phyloP scores from a whole-genome alignment of 2,329 filamentous ascomycete species.

The Trichophyton equinum region DNA sequence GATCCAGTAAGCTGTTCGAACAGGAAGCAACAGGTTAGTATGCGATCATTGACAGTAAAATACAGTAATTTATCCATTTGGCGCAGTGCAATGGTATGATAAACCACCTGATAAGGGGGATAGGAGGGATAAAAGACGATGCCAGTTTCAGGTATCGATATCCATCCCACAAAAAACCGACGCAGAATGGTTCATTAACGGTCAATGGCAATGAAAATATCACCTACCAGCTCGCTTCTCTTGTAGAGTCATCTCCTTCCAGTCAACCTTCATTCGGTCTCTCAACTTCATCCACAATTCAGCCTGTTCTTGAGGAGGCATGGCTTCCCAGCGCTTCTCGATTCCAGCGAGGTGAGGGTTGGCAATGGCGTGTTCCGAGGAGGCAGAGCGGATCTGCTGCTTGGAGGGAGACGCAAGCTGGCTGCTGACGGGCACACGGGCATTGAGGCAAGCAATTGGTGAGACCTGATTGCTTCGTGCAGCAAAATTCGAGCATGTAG shows the following conservation, averaged over 20 bases:
- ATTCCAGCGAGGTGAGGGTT: slow-evolving; percentile 97
- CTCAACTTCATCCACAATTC: slow-evolving; percentile 97
- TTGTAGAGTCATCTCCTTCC: slow-evolving; percentile 85
- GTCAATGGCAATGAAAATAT: background rate
- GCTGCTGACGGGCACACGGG: slow-evolving; percentile 23
- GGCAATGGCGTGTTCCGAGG: slow-evolving; percentile 81
- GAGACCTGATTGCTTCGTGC: slow-evolving; percentile 1
- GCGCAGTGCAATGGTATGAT: background rate
- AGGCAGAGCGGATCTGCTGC: slow-evolving; percentile 38
- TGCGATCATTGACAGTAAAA: background rate
- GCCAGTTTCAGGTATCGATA: background rate
- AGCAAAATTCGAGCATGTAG: background rate
- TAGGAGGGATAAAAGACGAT: too few species aligned
- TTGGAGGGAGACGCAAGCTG: slow-evolving; percentile 28
- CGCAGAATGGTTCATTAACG: background rate
- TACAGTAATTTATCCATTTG: background rate
- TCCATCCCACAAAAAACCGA: background rate
- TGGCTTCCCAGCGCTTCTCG: slow-evolving; percentile 97
- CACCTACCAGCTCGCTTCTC: slow-evolving; percentile 98
- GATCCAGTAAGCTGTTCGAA: slow-evolving; percentile 80
- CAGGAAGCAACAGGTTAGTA: background rate
- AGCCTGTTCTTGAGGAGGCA: slow-evolving; percentile 97
- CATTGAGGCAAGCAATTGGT: slow-evolving; percentile 22
- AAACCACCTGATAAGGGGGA: background rate
- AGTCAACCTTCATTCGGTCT: slow-evolving; percentile 97